A percentile compares a stretch with the other conserved stretches of the same genome.
phyloP scores from a whole-genome alignment of 345 rosid species.

The Salix exigua region DNA sequence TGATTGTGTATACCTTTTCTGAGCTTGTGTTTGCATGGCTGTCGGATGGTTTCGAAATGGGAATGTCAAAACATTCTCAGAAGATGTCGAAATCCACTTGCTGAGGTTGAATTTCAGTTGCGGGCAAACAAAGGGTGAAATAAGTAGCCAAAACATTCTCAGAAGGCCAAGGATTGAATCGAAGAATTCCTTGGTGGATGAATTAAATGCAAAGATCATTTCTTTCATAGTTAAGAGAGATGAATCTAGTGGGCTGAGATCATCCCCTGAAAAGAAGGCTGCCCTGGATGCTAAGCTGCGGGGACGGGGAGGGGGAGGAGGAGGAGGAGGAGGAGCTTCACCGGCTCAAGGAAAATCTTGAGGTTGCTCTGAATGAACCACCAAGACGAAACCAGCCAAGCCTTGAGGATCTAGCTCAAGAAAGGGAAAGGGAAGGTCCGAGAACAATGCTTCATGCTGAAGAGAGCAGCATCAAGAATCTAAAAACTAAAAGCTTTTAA shows the following conservation, averaged over 20 bases:
- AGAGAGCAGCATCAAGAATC: slow-evolving; percentile 33
- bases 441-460: slow-evolving; percentile 50
- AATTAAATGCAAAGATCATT: slow-evolving; percentile 46
- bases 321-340: slow-evolving; percentile 31
- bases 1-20: too few relatives aligned
- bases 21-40: too few relatives aligned
- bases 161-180: slow-evolving; percentile 48
- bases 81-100: slow-evolving; percentile 13
- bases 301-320: slow-evolving; percentile 40
- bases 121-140: slow-evolving; percentile 48
- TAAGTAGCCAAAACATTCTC: slow-evolving; percentile 43
- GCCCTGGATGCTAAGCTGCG: slow-evolving; percentile 49
- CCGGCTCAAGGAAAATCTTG: slow-evolving; percentile 49
- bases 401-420: slow-evolving; percentile 46
- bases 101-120: slow-evolving; percentile 38
- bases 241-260: slow-evolving; percentile 42
- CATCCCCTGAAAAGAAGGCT: slow-evolving; percentile 52
- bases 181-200: slow-evolving; percentile 47
- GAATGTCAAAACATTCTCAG: too few relatives aligned
- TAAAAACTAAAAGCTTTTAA: slow-evolving; percentile 10
- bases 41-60: too few relatives aligned
- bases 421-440: slow-evolving; percentile 62
- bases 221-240: slow-evolving; percentile 52
- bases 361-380: slow-evolving; percentile 36
- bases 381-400: slow-evolving; percentile 32